Evolutionary conservation across 2,329 filamentous ascomycete species (phyloP), one percentile per base, ranked within the genome.

Genomic region (Hymenoscyphus infarciens): DNA sequence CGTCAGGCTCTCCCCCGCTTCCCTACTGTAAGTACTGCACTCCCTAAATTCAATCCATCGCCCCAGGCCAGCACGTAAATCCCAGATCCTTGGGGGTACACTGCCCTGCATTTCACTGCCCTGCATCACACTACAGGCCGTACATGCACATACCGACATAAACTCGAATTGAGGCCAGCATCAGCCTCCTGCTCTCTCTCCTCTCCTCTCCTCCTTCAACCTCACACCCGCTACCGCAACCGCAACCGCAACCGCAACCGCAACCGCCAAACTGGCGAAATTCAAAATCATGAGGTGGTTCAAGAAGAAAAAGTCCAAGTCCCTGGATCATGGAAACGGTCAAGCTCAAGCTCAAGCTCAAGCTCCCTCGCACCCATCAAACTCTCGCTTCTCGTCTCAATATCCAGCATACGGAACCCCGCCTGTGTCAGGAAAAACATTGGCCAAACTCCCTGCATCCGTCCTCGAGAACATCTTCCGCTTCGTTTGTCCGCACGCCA

Each of bases 401-500:
- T 27, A 31, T 15, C 8, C 52, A 54, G 15, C 52, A 16, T 66
- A 64, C 56, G 54, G 25, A 52, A 63, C 67, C 66, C 69, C 69
- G 57, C 68, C 64, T 29, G 63, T 60, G 16, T 67, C 64, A 53
- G 57, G 10, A 54, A 22, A n/a, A 19, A 25, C 58, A 45, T 63
- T 70, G 38, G 65, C 62, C 29, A 76, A 77, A 59, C 82, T 97
- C 11, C 89, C 92, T 10, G 77, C 82, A 29, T 77, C 82, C n/a
- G 81, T 96, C 33, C 82, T 97, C 63, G 82, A 86, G 68, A 85
- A 84, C 73, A 93, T 97, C 73, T 94, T 97, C 75, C 77, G 83
- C 70, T 87, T 87, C 68, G 87, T 97, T 62, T 97, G 93, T 71
- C 93, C 93, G 7, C 94, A 98, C 76, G 80, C 87, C 39, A 78